Evolutionary conservation across 179 eudicot species (phyloP).

Genomic region (Silene noctiflora): DNA sequence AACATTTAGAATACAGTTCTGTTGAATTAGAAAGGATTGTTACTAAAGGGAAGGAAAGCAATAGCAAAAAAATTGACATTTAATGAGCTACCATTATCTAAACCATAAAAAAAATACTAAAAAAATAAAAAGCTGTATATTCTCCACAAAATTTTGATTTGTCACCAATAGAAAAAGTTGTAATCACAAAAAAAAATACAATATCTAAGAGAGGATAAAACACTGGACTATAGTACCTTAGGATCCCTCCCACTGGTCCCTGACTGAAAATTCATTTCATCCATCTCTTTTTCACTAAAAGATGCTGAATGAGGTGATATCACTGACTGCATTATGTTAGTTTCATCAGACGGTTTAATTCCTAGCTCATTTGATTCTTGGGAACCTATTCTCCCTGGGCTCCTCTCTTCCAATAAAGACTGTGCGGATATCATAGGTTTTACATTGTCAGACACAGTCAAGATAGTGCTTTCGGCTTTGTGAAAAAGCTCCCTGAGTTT

Average conservation of each 20-base stretch:
- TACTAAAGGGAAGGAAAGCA: not conserved
- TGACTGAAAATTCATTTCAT: slow-evolving; percentile 21
- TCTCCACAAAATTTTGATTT: not conserved
- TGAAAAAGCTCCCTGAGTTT: slow-evolving; percentile 42
- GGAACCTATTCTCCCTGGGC: slow-evolving; percentile 29
- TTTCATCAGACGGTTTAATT: slow-evolving; percentile 25
- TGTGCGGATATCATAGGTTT: slow-evolving; percentile 24
- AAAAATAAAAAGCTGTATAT: not conserved
- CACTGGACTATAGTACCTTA: slow-evolving; percentile 38
- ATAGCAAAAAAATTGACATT: not conserved
- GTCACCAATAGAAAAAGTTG: not conserved
- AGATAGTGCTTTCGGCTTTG: slow-evolving; percentile 32
- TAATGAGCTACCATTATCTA: not conserved
- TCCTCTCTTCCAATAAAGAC: slow-evolving; percentile 28
- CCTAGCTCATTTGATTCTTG: slow-evolving; percentile 22
- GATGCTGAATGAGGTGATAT: slow-evolving; percentile 23
- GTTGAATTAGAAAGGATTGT: not conserved
- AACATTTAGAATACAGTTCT: not conserved
- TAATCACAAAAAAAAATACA: not conserved
- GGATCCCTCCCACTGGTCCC: slow-evolving; percentile 31
- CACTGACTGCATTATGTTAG: slow-evolving; percentile 17
- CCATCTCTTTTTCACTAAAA: slow-evolving; percentile 20
- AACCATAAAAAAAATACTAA: not conserved
- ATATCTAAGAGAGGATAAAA: not conserved
- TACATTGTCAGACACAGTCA: slow-evolving; percentile 26